Evolutionary conservation across 2,329 filamentous ascomycete genomes (phyloP).

Genomic region (Thelonectria discophora): DNA sequence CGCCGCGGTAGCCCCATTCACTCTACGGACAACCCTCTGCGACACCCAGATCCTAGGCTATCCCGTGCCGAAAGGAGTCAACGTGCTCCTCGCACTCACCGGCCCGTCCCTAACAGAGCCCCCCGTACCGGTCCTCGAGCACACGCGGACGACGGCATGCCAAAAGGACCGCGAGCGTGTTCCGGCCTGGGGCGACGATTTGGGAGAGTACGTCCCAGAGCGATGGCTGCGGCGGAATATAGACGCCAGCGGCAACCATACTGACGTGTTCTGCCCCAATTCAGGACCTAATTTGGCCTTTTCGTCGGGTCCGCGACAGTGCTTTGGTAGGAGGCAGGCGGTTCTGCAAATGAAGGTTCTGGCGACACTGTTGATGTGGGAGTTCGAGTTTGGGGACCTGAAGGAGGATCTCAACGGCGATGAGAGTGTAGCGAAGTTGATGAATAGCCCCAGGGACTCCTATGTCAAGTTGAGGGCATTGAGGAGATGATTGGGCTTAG

Average conservation of each 20-base stretch:
- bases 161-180: conserved; percentile 37
- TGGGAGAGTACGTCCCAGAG: conserved; percentile 48
- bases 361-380: conserved; percentile 50
- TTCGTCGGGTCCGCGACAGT: conserved; percentile 48
- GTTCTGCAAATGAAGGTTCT: conserved; percentile 49
- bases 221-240: conserved; percentile 46
- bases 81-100: conserved; percentile 41
- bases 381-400: conserved; percentile 45
- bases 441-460: conserved; percentile 42
- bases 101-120: conserved; percentile 45
- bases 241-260: conserved; percentile 15
- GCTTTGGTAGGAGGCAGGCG: conserved; percentile 51
- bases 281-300: conserved; percentile 51
- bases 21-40: conserved; percentile 42
- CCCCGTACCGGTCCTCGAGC: conserved; percentile 41
- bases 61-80: conserved; percentile 47
- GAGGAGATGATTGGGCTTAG: conserved; percentile 4
- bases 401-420: conserved; percentile 27
- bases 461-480: conserved; percentile 36
- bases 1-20: conserved; percentile 42
- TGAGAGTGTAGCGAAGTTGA: conserved; percentile 35
- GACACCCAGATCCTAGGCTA: conserved; percentile 48
- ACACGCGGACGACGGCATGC: conserved; percentile 39
- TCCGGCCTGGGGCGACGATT: conserved; percentile 45
- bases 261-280: conserved; percentile 42